Percentiles rank a stretch among this genome's conserved stretches.
Conservation (phyloP, 2,329 filamentous ascomycete species). For the Calonectria crousiana region DNA sequence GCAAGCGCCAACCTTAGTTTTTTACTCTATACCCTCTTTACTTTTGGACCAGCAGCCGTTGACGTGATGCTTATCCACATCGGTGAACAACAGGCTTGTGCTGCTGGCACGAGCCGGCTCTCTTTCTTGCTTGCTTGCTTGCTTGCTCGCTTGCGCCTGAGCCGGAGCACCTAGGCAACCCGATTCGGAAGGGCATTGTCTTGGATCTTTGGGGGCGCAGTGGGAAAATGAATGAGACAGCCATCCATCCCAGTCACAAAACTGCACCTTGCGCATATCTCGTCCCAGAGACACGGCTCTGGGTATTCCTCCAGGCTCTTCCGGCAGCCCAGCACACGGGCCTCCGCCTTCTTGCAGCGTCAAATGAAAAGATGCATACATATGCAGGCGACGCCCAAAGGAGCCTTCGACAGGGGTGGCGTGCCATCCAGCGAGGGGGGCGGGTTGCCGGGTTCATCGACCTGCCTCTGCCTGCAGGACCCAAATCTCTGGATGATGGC, state of each 20-base stretch:
- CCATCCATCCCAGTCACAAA: background rate
- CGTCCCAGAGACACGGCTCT: constrained; percentile 3
- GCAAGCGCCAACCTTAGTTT: background rate
- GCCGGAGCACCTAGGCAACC: background rate
- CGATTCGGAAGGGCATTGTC: background rate
- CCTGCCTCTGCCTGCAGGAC: background rate
- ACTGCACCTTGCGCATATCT: background rate
- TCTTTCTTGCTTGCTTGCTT: background rate
- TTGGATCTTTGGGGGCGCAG: background rate
- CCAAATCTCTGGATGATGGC: background rate
- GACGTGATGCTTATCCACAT: constrained; percentile 1
- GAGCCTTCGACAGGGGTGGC: background rate
- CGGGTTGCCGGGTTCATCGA: background rate
- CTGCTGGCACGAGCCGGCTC: background rate
- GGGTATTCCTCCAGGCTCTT: background rate
- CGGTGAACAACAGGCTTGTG: background rate
- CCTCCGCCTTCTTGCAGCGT: background rate
- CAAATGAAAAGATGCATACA: background rate
- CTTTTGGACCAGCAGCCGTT: background rate
- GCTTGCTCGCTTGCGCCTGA: background rate
- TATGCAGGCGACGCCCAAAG: background rate
- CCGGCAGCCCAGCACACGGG: background rate
- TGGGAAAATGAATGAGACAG: background rate
- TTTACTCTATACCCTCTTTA: background rate
- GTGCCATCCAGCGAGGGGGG: background rate